Evolutionary conservation across 2,329 filamentous ascomycete genomes (phyloP).

Genomic region (Hypoxylon sp.): DNA sequence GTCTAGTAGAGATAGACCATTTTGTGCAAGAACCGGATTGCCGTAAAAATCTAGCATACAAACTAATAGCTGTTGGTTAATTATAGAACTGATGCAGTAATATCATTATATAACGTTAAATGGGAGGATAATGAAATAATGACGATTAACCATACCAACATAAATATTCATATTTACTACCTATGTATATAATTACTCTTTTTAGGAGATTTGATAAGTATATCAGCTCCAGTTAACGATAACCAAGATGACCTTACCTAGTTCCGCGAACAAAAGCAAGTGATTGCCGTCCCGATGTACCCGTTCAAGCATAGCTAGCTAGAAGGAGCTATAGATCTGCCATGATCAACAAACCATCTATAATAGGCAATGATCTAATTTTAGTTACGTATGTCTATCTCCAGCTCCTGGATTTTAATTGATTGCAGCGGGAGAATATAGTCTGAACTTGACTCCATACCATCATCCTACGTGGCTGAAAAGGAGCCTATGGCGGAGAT

Average conservation of each 20-base stretch:
- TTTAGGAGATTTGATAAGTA: slow-evolving; percentile 1
- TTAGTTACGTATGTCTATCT: background rate
- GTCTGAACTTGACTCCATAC: background rate
- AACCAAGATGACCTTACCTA: background rate
- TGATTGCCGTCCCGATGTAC: background rate
- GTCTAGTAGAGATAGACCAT: background rate
- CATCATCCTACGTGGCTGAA: background rate
- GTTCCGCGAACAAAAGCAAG: background rate
- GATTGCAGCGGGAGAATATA: background rate
- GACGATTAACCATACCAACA: background rate
- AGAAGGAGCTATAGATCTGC: background rate
- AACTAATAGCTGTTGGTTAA: background rate
- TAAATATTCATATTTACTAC: background rate
- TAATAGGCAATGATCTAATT: background rate
- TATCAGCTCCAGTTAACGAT: background rate
- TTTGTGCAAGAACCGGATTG: background rate
- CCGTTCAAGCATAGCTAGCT: background rate
- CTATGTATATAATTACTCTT: background rate
- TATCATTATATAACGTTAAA: background rate
- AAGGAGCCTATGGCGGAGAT: background rate
- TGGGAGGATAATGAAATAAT: background rate
- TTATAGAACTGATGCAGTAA: background rate
- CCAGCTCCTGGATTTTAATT: background rate
- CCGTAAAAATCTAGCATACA: background rate
- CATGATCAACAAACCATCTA: background rate